phyloP scores from a whole-genome alignment of 306 rosid species.

The Dalbergia oliveri region DNA sequence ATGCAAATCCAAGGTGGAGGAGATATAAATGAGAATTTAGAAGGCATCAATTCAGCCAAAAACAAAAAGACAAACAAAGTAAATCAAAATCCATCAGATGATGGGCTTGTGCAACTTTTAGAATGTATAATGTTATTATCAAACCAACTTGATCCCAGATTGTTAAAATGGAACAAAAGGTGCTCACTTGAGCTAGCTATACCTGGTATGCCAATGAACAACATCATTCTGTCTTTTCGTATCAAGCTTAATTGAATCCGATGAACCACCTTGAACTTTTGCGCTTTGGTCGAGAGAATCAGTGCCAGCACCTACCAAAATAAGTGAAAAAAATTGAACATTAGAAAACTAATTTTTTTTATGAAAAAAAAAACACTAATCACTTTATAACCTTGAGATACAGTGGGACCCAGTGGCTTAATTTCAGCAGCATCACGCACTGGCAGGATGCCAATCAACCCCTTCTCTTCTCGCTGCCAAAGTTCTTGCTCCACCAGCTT shows the following conservation, averaged over 20 bases:
- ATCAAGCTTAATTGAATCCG: slow-evolving; percentile 74
- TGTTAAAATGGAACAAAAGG: slow-evolving; percentile 27
- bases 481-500: slow-evolving; percentile 98
- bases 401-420: slow-evolving; percentile 58
- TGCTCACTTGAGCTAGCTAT: slow-evolving; percentile 38
- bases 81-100: not conserved
- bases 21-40: slow-evolving; percentile 14
- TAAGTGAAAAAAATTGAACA: slow-evolving; percentile 4
- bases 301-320: slow-evolving; percentile 53
- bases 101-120: slow-evolving; percentile 15
- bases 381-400: slow-evolving; percentile 71
- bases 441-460: slow-evolving; percentile 92
- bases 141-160: slow-evolving; percentile 9
- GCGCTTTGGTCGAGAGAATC: slow-evolving; percentile 76
- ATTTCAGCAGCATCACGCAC: slow-evolving; percentile 90
- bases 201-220: slow-evolving; percentile 96
- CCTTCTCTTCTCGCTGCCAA: slow-evolving; percentile 99
- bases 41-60: slow-evolving; percentile 23
- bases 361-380: not conserved
- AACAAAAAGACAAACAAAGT: slow-evolving; percentile 5
- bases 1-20: not conserved
- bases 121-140: slow-evolving; percentile 26
- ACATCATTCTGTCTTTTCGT: slow-evolving; percentile 79
- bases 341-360: not conserved
- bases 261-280: slow-evolving; percentile 68